Base-by-base conservation (phyloP, 768 basidiomycete species). In the Lepiota brunneoincarnata region DNA sequence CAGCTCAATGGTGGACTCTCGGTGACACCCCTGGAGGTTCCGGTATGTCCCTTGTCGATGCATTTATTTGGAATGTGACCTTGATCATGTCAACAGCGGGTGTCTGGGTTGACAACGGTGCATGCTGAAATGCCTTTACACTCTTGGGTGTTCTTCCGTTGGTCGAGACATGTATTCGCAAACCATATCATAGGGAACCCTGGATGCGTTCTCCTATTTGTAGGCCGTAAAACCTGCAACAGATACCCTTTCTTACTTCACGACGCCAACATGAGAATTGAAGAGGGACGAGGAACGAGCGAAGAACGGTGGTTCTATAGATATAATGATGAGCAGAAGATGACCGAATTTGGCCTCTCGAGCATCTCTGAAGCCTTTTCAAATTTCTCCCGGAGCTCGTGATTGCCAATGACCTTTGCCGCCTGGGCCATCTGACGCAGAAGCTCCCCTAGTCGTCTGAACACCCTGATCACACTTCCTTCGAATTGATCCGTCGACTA, bases 401-500 rank as follows among this genome's bases (percentile, higher is more conserved):
- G 79, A 69, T 98, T 98, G 10, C 97, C 97, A 58, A 98, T 98
- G 17, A 97, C 97, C 65, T 94, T 93, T 3, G 96, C 92, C 1
- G 92, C 94, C 63, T 89, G 84, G 12, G 86, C 84, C 97, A 99
- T 99, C 71, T 99, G 97, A 31, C 95, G 83, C 20, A 99, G 76
- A 17, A 99, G 80, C 69, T 99, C 97, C 43, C 95, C 91, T 18
- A 99, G 72, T 12, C 97, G 85, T 44, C 97, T 79, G 78, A 99
- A 99, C 5, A 94, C 94, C 51, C 97, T 89, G 65, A 98, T 99
- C 23, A 99, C 78, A 54, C 89, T 93, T 36, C 97, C 97, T 67
- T 99, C 97, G 61, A 98, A 99, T 56, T 94, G 91, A 67, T 96
- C 94, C 4, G 93, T 93, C 64, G 95, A 78, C 95, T 97, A 66